A percentile compares a stretch with the other conserved stretches of the same genome.
Conservation (phyloP, 106 monocot species). For the Dendrobium chrysotoxum region DNA sequence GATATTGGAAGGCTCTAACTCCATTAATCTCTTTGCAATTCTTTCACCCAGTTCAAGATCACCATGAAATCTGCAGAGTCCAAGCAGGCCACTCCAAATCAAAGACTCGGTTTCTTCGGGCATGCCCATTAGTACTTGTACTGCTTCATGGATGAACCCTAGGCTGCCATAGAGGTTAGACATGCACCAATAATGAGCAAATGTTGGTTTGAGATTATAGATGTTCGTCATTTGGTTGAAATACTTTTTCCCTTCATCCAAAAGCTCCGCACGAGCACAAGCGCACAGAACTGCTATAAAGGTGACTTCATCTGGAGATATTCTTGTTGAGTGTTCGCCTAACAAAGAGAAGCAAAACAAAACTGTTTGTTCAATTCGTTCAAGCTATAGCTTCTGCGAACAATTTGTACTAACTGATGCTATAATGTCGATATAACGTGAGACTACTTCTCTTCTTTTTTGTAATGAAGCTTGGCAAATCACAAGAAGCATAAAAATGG, state of each 20-base stretch:
- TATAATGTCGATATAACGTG: not conserved
- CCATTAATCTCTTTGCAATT: conserved; percentile 34
- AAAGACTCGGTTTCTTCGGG: conserved; percentile 25
- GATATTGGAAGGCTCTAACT: conserved; percentile 37
- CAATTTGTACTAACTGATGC: not conserved
- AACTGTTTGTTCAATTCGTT: not conserved
- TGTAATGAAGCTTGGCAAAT: too few species aligned
- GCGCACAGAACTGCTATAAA: conserved; percentile 38
- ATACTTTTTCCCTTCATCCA: conserved; percentile 30
- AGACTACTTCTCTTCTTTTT: not conserved
- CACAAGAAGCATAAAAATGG: too few species aligned
- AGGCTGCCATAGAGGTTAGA: conserved; percentile 30
- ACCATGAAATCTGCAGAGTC: conserved; percentile 28
- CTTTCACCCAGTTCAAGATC: conserved; percentile 36
- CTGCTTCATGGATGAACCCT: conserved; percentile 38
- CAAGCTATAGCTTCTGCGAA: too few species aligned
- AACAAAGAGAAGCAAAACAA: not conserved
- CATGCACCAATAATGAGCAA: conserved; percentile 58
- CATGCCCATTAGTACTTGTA: conserved; percentile 24
- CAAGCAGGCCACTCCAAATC: conserved; percentile 34
- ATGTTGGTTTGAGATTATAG: conserved; percentile 32
- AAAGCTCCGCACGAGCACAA: conserved; percentile 31
- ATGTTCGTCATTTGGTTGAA: conserved; percentile 31
- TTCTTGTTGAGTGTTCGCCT: conserved; percentile 8
- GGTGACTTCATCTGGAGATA: conserved; percentile 36